Evolutionary conservation across 2,329 filamentous ascomycete species (phyloP).

Genomic region (Microcera coccophila): DNA sequence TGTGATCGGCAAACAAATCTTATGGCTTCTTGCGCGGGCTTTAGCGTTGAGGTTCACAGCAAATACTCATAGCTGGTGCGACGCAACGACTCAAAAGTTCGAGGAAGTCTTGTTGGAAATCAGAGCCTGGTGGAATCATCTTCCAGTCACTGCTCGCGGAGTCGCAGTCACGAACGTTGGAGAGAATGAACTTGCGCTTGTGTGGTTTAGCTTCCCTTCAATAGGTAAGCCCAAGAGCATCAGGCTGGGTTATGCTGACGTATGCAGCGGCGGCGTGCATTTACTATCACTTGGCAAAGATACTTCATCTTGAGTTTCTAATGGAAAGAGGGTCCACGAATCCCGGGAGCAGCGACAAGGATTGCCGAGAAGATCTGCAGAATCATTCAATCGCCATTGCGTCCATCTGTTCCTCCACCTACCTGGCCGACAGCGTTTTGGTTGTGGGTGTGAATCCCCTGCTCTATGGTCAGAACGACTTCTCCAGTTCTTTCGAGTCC

Average conservation of each 20-base stretch:
- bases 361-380: not conserved
- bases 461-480: not conserved
- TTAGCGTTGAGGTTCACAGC: not conserved
- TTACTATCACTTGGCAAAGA: not conserved
- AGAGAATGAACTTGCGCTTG: not conserved
- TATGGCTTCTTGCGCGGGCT: not conserved
- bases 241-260: no score
- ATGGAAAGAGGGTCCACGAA: no score
- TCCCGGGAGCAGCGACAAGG: no score
- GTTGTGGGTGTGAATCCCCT: constrained; percentile 1
- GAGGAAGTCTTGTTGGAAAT: not conserved
- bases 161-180: not conserved
- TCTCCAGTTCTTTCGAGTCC: not conserved
- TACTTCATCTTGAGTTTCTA: not conserved
- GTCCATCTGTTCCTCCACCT: not conserved
- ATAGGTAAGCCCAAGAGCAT: no score
- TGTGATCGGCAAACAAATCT: not conserved
- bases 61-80: not conserved
- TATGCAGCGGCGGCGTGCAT: no score
- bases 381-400: not conserved
- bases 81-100: not conserved
- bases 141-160: not conserved
- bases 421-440: not conserved
- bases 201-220: not conserved
- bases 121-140: not conserved